phyloP scores from a whole-genome alignment of 371 early-diverging fungal species.

The Mortierella sp. region DNA sequence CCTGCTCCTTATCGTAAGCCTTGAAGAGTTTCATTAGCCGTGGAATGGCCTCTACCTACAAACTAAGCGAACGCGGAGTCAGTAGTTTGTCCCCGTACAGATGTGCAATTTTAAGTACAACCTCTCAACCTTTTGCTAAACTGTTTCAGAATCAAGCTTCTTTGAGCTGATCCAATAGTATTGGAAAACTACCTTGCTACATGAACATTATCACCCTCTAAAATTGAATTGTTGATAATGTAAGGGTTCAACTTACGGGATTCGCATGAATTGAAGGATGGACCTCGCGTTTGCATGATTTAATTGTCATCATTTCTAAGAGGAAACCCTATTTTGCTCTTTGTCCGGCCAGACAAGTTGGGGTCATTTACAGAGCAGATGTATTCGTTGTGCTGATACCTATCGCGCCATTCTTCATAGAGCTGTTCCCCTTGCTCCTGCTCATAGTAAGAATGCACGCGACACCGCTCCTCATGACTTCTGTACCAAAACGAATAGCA shows the following conservation, averaged over 20 bases:
- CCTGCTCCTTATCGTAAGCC: too few species aligned
- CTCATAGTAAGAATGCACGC: too few species aligned
- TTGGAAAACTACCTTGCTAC: too few species aligned
- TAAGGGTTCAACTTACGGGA: slow-evolving; percentile 14
- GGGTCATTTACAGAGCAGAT: slow-evolving; percentile 22
- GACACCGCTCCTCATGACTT: too few species aligned
- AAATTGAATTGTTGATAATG: too few species aligned
- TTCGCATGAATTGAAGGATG: slow-evolving; percentile 20
- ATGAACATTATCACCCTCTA: too few species aligned
- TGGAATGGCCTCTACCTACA: too few species aligned
- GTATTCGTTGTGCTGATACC: neutral
- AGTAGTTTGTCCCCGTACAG: neutral
- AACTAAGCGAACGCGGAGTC: too few species aligned
- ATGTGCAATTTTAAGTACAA: slow-evolving; percentile 12
- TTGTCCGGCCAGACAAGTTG: slow-evolving; percentile 34
- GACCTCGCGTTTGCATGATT: slow-evolving; percentile 36
- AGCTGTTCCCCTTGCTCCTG: too few species aligned
- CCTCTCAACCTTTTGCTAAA: neutral
- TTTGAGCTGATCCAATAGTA: neutral
- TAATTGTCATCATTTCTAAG: slow-evolving; percentile 19
- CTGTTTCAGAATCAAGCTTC: slow-evolving; percentile 8
- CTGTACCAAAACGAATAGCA: too few species aligned
- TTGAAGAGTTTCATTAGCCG: too few species aligned
- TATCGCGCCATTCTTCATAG: too few species aligned
- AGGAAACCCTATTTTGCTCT: slow-evolving; percentile 33